Conservation (phyloP, 257 asterid species). For the Coffea eugenioides region DNA sequence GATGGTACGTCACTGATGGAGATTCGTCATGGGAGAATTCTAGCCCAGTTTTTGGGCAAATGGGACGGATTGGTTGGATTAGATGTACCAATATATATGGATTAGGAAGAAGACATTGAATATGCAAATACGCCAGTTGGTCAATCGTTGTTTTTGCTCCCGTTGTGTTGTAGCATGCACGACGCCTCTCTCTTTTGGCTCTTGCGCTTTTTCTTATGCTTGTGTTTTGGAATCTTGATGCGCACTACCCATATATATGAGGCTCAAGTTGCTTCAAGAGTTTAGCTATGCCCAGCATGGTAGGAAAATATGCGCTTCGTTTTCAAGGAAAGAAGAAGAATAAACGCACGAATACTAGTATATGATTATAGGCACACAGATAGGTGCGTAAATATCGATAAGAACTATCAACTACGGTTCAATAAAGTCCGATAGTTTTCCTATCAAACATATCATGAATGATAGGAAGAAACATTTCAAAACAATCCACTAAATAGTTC, state of each 20-base stretch:
- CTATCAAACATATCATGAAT: neutral
- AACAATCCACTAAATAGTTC: too few species aligned
- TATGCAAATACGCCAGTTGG: conserved; percentile 7
- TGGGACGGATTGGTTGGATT: neutral
- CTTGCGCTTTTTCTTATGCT: conserved; percentile 39
- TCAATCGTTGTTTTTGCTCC: neutral
- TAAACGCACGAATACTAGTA: neutral
- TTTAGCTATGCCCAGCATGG: conserved; percentile 1
- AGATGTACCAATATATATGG: neutral
- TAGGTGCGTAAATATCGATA: conserved; percentile 36
- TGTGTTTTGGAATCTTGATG: conserved; percentile 39
- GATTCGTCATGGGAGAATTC: neutral
- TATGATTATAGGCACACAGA: conserved; percentile 8
- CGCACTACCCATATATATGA: conserved; percentile 8
- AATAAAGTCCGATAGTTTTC: conserved; percentile 19
- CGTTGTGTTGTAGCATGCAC: conserved; percentile 9
- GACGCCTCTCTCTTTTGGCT: conserved; percentile 33
- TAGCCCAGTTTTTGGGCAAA: neutral
- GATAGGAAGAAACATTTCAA: too few species aligned
- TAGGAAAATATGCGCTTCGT: neutral
- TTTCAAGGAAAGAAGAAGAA: neutral
- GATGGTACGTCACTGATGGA: neutral
- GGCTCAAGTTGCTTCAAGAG: conserved; percentile 24
- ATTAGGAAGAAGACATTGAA: neutral
- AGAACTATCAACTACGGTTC: conserved; percentile 34